Evolutionary conservation across 2,329 filamentous ascomycete genomes (phyloP), one percentile per base, ranked within the genome.

Genomic region (Fusarium sp.): DNA sequence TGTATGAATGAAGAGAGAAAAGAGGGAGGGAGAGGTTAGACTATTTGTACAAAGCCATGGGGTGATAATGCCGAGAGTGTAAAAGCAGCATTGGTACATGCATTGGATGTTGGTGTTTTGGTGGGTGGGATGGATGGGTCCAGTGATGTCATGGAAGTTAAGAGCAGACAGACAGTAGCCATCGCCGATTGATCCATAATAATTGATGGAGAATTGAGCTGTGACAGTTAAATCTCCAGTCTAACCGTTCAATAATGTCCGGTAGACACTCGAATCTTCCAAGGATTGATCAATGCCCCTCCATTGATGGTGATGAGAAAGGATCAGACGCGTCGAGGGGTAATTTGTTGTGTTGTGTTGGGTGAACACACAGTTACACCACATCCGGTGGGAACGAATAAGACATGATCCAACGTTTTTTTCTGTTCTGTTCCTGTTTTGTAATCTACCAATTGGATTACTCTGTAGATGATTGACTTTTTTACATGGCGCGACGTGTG

Each of bases 131-230:
- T 43, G 68, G 61, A 72, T 73, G 71, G 69, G 70, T 67, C 61
- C 64, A 42, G 73, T 75, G 73, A 75, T 75, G 72, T 75, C 73
- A 75, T 75, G 50, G 56, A 68, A 62, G 42, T 25, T 25, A 43
- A 20, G 20, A 11, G 23, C 13, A 43, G 41, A 43, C 21, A 21
- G 20, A 20, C 37, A 30, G 42, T 16, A 55, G 60, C 37, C 66
- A 69, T 69, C 66, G 66, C 49, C 66, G 65, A 72, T 71, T 66
- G 47, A 23, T 34, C 34, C 27, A 58, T 18, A 58, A 37, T 18
- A 46, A 55, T 55, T 47, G 53, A 55, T 55, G 53, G 53, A 47
- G 53, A 32, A 32, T 47, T 43, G 34, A 20, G 18, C 13, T 30
- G 12, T 16, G 21, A 51, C 21, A 51, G 23, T 51, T 51, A 2